Base-by-base conservation (phyloP, 176 grass and related monocot species). In the Triticum monococcum region DNA sequence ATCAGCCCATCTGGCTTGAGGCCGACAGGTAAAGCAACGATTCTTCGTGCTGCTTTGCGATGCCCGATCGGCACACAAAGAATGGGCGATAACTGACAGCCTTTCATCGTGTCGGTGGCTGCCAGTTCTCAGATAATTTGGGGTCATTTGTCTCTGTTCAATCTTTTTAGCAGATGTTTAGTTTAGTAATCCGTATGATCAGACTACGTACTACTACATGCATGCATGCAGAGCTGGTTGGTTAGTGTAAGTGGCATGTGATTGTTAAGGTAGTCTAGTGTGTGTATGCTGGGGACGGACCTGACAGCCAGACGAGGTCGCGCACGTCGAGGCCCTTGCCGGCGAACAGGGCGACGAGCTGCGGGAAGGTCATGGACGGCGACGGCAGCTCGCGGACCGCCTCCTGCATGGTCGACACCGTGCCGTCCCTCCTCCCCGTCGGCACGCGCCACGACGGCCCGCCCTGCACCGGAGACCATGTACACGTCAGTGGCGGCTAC, bases 361-460 rank as follows among this genome's bases (percentile, higher is more conserved):
- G 10, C 38, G 26, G 89, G 69, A 98, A 93, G 59, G 64, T 87
- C 85, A 91, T 94, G 26, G 57, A 18, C 4, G 92, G 88, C 57
- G 68, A 81, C 10, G 96, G 96, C 50, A 98, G 92, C 38, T 96
- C 81, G 12, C 77, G 24, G 28, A 75, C 64, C 23, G 93, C 94
- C 80, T 98, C 97, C 62, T 82, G 36, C 56, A 75, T 84, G 72
- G 38, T 89, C 8, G 97, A 98, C 54, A 91, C 87, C 12, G 86
- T 86, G 38, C 97, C 94, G 71, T 98, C 97, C 76, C 90, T 93
- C 37, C 96, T 72, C 36, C 96, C 96, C 28, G 96, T 98, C 12
- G 91, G 75, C 84, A 98, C 96, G 65, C 91, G 91, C 96, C 96
- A 98, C 18, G 74, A 86, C 46, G 96, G 96, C 18, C 96, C 96